Evolutionary conservation across 352 stramenopile genomes (phyloP).

Genomic region (Pythium plurisporium): DNA sequence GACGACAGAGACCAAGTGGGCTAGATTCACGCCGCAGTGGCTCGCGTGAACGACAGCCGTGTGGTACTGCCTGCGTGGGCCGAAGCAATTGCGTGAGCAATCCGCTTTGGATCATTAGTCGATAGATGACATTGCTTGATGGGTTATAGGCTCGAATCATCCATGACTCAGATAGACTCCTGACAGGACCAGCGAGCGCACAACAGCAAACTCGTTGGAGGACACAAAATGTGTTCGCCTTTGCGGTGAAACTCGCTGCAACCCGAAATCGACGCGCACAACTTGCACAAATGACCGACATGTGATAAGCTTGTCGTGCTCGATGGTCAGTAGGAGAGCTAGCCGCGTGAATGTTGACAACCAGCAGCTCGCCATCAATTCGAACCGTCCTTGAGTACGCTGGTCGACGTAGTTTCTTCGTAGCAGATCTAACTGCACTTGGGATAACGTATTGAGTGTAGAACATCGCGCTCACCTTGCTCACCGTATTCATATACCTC

Average conservation of each 20-base stretch:
- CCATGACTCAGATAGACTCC: conserved; percentile 18
- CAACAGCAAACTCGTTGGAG: conserved; percentile 43
- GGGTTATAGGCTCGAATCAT: conserved; percentile 69
- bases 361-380: conserved; percentile 52
- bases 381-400: conserved; percentile 39
- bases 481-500: conserved; percentile 29
- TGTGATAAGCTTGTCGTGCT: too few relatives aligned
- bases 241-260: conserved; percentile 23
- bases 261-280: conserved; percentile 52
- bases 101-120: conserved; percentile 37
- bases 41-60: not conserved
- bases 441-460: conserved; percentile 28
- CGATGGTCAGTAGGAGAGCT: too few relatives aligned
- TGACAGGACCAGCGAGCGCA: conserved; percentile 20
- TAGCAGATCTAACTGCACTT: conserved; percentile 28
- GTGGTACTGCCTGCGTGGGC: not conserved
- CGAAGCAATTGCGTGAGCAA: conserved; percentile 34
- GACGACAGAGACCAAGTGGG: too few relatives aligned
- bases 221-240: conserved; percentile 27
- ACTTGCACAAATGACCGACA: conserved; percentile 38
- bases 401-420: conserved; percentile 31
- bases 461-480: conserved; percentile 24
- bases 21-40: not conserved
- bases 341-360: conserved; percentile 58
- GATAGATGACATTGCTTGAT: conserved; percentile 44